phyloP scores from a whole-genome alignment of 164 flowering plant species.

The Magnolia kwangsiensis region DNA sequence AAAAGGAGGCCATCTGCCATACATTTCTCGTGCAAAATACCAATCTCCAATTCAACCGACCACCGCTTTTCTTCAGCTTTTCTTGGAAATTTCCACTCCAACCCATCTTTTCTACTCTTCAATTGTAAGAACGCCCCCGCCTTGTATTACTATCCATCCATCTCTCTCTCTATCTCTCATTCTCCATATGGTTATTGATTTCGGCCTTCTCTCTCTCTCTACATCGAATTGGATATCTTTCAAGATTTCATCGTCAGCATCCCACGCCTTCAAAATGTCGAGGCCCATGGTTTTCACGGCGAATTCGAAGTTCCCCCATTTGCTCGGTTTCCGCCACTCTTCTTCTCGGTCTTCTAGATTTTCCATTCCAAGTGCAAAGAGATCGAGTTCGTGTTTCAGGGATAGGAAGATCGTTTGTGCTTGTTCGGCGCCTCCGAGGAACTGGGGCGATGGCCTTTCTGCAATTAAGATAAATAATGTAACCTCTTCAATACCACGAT shows the following conservation, averaged over 20 bases:
- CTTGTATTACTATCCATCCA: neutral
- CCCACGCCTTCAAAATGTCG: conserved; percentile 6
- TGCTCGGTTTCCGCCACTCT: conserved; percentile 5
- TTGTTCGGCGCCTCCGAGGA: conserved; percentile 50
- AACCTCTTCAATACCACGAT: neutral
- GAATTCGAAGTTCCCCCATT: conserved; percentile 20
- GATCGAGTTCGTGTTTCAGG: conserved; percentile 6
- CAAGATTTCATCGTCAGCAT: conserved; percentile 7
- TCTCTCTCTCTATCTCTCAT: neutral
- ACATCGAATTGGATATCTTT: conserved; percentile 7
- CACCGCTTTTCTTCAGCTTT: neutral
- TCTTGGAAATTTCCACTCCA: neutral
- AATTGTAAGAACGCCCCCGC: neutral
- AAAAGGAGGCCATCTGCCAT: neutral
- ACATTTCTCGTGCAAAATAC: conserved; percentile 3
- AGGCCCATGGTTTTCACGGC: conserved; percentile 6
- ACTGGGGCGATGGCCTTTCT: conserved; percentile 23
- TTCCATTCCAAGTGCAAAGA: conserved; percentile 9
- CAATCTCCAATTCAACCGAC: neutral
- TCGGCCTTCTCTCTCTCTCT: conserved; percentile 1
- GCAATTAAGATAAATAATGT: conserved; percentile 20
- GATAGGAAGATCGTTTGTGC: conserved; percentile 44
- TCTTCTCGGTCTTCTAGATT: conserved; percentile 18
- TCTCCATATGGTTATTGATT: neutral
- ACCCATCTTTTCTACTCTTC: neutral